Evolutionary conservation across 2,329 filamentous ascomycete genomes (phyloP).

Genomic region (Beauveria sp.): DNA sequence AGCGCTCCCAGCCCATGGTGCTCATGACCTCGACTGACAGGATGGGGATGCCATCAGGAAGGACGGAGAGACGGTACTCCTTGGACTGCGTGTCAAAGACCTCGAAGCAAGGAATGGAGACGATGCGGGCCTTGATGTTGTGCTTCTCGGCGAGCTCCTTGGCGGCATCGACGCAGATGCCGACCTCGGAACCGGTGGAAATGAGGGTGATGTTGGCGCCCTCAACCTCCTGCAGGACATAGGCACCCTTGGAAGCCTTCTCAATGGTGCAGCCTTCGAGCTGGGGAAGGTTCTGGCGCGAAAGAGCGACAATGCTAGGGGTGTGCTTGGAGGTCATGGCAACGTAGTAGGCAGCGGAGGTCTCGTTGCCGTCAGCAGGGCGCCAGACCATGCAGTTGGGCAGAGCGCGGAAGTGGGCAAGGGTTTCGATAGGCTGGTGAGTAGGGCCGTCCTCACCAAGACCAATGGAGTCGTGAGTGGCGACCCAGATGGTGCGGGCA

Average conservation of each 20-base stretch:
- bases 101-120: conserved; percentile 94
- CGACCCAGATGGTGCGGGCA: conserved; percentile 87
- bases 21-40: conserved; percentile 94
- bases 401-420: conserved; percentile 95
- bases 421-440: conserved; percentile 97
- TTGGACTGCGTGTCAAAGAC: conserved; percentile 91
- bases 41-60: conserved; percentile 89
- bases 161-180: conserved; percentile 85
- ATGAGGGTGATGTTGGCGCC: conserved; percentile 82
- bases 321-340: conserved; percentile 84
- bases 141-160: conserved; percentile 87
- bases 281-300: conserved; percentile 96
- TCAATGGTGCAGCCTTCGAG: conserved; percentile 90
- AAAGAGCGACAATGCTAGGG: conserved; percentile 87
- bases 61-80: conserved; percentile 87
- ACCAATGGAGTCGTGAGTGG: conserved; percentile 98
- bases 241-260: conserved; percentile 88
- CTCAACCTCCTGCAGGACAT: conserved; percentile 78
- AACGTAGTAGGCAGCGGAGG: conserved; percentile 93
- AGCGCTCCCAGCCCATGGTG: conserved; percentile 98
- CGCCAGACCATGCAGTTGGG: conserved; percentile 99
- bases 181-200: conserved; percentile 92
- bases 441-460: conserved; percentile 98
- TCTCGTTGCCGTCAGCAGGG: conserved; percentile 97
- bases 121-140: conserved; percentile 79